Base-by-base conservation (phyloP, 2,329 filamentous ascomycete species). In the Trichoderma guizhouense region DNA sequence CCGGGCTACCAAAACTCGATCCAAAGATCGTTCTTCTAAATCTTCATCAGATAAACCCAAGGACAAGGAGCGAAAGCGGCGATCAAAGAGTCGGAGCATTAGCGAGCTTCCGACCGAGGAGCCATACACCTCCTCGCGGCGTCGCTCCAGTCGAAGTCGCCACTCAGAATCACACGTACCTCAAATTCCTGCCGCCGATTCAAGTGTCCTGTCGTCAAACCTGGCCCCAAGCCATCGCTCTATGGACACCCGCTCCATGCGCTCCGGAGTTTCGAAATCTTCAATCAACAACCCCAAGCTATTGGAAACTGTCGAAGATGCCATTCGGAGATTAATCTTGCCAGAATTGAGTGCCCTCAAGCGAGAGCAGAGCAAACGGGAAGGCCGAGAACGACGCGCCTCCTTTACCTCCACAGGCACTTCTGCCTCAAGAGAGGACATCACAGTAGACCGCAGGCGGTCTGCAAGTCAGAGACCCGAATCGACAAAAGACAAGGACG, bases 261-360 rank as follows among this genome's bases (percentile, higher is more conserved):
- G 83, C 70, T 87, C 86, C 0, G 83, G 82, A 8, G 81, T 81
- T 28, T 89, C 88, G 32, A 89, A 87, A 69, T 93, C 93, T 3
- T 95, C 93, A 0, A 93, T 97, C 79, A 97, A 97, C 82, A 97
- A 98, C 77, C 95, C 95, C 0, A 96, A 94, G 79, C 84, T 98
- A 2, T 87, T 98, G 2, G 93, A 96, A 77, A 96, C 94, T 0
- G 95, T 98, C 3, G 95, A 98, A 82, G 94, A 97, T 82, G 94
- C 94, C 15, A 97, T 98, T 78, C 91, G 94, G 74, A 89, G 94
- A 63, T 86, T 97, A 64, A 97, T 98, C 68, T 83, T 99, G 3
- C 96, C 96, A 0, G 95, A 99, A 81, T 86, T 99, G 58, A 95
- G 94, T 76, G 93, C 94, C 11, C 85, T 99, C 69, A 98, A 97